These are phyloP conservation scores for Dryas octopetala DNA, from an alignment of 306 rosid species.

Conservation along the genomic window DNA sequence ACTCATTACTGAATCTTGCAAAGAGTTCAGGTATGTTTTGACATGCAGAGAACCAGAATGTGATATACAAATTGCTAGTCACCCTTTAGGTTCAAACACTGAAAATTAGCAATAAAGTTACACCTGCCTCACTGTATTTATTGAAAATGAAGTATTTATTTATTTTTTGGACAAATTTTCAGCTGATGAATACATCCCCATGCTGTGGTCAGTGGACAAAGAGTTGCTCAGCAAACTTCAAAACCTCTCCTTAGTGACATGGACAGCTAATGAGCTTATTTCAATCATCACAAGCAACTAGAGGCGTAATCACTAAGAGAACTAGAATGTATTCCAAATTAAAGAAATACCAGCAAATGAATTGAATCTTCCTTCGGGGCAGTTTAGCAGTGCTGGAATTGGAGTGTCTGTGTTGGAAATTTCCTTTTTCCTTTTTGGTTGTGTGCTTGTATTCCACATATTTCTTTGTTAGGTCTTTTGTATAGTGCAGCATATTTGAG, in stretches of 20 bases:
- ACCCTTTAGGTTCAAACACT: too few species aligned
- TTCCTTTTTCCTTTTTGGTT: not conserved
- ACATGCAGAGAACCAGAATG: not conserved
- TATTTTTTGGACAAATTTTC: conserved; percentile 10
- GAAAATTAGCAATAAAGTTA: too few species aligned
- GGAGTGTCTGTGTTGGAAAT: not conserved
- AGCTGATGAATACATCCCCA: conserved; percentile 46
- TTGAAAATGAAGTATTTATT: not conserved
- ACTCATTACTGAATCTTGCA: conserved; percentile 51
- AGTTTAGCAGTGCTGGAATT: conserved; percentile 11
- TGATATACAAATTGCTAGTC: too few species aligned
- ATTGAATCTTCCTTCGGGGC: not conserved
- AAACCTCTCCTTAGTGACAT: conserved; percentile 74
- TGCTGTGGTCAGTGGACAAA: conserved; percentile 31
- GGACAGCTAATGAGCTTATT: conserved; percentile 77
- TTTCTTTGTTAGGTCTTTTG: conserved; percentile 5
- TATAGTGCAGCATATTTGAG: conserved; percentile 3
- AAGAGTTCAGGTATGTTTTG: conserved; percentile 54
- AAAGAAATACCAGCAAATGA: not conserved
- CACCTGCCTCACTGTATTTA: not conserved
- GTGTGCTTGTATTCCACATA: not conserved
- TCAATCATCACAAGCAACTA: conserved; percentile 35
- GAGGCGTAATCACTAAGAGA: not conserved
- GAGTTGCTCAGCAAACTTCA: conserved; percentile 50
- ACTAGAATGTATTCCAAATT: conserved; percentile 1